Base-by-base conservation (phyloP, 108 stramenopile genomes). In the Conticribra guillardii region DNA sequence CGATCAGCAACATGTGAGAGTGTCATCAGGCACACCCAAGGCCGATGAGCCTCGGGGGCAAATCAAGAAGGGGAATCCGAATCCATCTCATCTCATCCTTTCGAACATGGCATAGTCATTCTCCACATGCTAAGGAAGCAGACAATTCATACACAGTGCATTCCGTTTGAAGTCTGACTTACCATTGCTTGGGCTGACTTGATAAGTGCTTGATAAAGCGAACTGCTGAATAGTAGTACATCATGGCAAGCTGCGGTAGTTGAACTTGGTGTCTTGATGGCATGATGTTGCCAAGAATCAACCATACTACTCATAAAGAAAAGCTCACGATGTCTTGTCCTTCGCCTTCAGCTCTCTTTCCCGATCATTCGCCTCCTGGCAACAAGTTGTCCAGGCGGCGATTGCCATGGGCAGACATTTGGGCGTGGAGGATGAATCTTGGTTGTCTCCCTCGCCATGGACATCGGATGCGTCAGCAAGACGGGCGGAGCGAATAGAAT, bases 51-150 rank as follows among this genome's bases (percentile, higher is more conserved):
- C 73, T 57, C 45, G 17, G 56, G 69, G 79, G 68, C 44, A 58
- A 27, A 71, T 80, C 79, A 80, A 80, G 79, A 80, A 80, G 79
- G 79, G 79, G 79, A 80, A 80, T 80, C 79, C 79, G 78, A 76
- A 74, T 80, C 79, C 79, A 76, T 80, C 79, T 80, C 79, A 46
- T 2, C 45, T 80, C 79, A 63, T 80, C 79, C 41, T 70, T 58
- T 80, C 76, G 69, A 78, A 41, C 37, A 11, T 41, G 37, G 37
- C 8, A 41, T 41, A 41, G 37, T 41, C 11, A 5, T 41, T 5
- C 5, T 41, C 11, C 37, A n/a, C n/a, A n/a, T n/a, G n/a, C n/a
- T n/a, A n/a, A n/a, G n/a, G n/a, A n/a, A n/a, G n/a, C n/a, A n/a
- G n/a, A n/a, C n/a, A n/a, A n/a, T n/a, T n/a, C n/a, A n/a, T n/a